Percentiles rank a stretch among this genome's conserved stretches.
Conservation (phyloP, 2,329 filamentous ascomycete species). For the Colletotrichum sp. region DNA sequence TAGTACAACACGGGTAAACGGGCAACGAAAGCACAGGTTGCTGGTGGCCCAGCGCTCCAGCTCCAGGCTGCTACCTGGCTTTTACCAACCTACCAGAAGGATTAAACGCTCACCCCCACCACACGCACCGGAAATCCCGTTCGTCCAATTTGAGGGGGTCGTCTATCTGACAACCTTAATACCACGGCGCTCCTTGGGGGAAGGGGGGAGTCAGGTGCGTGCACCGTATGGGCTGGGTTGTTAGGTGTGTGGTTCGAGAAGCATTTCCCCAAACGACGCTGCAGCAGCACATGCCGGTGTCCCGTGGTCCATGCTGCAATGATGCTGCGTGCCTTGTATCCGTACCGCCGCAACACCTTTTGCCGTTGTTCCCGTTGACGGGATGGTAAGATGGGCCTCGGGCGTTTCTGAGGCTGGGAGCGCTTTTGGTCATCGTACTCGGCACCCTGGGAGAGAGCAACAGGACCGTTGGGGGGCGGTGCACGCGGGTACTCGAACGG, state of each 20-base stretch:
- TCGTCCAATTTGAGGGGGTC: background rate
- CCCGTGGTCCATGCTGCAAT: background rate
- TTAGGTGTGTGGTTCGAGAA: background rate
- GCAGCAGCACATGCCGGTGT: background rate
- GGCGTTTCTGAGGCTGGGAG: background rate
- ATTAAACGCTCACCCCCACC: background rate
- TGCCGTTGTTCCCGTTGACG: background rate
- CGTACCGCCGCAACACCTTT: background rate
- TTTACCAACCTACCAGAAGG: background rate
- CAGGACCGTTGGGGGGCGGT: background rate
- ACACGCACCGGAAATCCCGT: background rate
- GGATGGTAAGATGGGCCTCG: background rate
- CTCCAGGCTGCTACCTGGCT: background rate
- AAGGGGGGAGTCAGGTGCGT: background rate
- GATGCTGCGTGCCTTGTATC: background rate
- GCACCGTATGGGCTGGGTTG: no score
- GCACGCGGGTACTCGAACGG: background rate
- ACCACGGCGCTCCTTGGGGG: background rate
- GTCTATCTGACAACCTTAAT: constrained; percentile 7
- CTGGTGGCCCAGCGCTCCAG: background rate
- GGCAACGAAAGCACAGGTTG: background rate
- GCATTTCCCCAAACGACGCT: background rate
- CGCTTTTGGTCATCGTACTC: background rate
- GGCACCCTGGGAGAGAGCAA: background rate
- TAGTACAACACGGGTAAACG: background rate